Evolutionary conservation across 2,329 filamentous ascomycete species (phyloP), one percentile per base, ranked within the genome.

Genomic region (Nigrograna mackinnonii): DNA sequence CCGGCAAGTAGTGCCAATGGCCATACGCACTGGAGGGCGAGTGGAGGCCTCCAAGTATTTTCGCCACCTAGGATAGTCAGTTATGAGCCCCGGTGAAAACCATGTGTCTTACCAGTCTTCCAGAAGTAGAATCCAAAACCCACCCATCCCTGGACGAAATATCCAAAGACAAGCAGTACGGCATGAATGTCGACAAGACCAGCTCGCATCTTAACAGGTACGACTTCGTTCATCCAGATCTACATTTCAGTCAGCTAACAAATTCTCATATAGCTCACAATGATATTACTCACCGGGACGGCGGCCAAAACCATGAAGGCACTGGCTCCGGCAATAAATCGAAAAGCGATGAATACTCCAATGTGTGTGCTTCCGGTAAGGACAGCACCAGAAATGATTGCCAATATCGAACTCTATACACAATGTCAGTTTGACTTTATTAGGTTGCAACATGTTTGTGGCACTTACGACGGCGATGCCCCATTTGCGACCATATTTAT

Each of bases 1-100:
- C 72, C 76, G 4, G 50, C 56, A 45, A 56, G 74, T 2, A 77
- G 56, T 16, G 75, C 62, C 20, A 72, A 46, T 32, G 76, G 71
- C 55, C 76, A 77, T 36, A 77, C 52, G 46, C 76, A 70, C 37
- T 78, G 75, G 7, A 78, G 59, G 0, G 74, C 71, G 4, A 78
- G 61, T 0, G 74, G 74, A 3, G 76, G 57, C 26, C 74, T 53
- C 75, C 75, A 77, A 0, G 71, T 57, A 4, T 75, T 54, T 0
- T 63, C 47, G 4, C 74, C 72, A 20, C 50, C 42, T 51, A 6
- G 20, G n/a, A 37, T 9, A 12, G 26, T 39, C 24, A 28, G 24
- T 12, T 28, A n/a, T n/a, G n/a, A n/a, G n/a, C n/a, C n/a, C 31
- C 13, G 13, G 31, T 34, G 16, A 17, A 34, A 28, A 19, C 16